Base-by-base conservation (phyloP, 305 asterid genomes). In the Withania somnifera region DNA sequence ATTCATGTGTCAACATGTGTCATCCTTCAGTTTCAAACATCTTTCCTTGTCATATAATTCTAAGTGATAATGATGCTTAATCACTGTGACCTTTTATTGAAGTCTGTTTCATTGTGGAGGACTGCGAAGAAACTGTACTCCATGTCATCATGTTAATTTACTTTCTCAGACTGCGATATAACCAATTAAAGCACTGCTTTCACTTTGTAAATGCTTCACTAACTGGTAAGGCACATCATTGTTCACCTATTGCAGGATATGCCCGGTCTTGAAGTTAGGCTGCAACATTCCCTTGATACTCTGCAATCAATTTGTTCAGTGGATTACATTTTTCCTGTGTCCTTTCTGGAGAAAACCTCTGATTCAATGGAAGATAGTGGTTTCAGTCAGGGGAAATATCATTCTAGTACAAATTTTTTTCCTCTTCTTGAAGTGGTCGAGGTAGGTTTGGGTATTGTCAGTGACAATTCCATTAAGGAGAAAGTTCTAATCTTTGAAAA, bases 401-500 rank as follows among this genome's bases (percentile, higher is more conserved):
- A 64, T 71, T 83, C 89, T 84, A 78, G 79, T 79, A 75, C 53
- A 58, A 77, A 76, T 60, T 40, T 81, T 52, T 92, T 95, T 87
- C 97, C 93, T 81, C 91, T 87, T 82, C 89, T 92, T 84, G 98
- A 95, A 88, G 89, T 91, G 82, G 89, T 89, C 47, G 90, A 87
- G 86, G 92, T 90, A 82, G 82, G 88, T 84, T 84, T 90, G 85
- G 89, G 86, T 73, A 85, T 87, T 82, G 85, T 77, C 66, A 89
- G 81, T 45, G 87, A 84, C 79, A 84, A 57, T 67, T 79, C 79
- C 69, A 71, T 64, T 32, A 80, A 83, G 86, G 91, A 90, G 84
- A 92, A 89, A 82, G 81, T 85, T 86, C 85, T 83, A 85, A 78
- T 83, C 71, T 88, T 91, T 82, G 89, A 89, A 76, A 77, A 81